phyloP scores from a whole-genome alignment of 768 basidiomycete genomes.

The Calocera viscosa region DNA sequence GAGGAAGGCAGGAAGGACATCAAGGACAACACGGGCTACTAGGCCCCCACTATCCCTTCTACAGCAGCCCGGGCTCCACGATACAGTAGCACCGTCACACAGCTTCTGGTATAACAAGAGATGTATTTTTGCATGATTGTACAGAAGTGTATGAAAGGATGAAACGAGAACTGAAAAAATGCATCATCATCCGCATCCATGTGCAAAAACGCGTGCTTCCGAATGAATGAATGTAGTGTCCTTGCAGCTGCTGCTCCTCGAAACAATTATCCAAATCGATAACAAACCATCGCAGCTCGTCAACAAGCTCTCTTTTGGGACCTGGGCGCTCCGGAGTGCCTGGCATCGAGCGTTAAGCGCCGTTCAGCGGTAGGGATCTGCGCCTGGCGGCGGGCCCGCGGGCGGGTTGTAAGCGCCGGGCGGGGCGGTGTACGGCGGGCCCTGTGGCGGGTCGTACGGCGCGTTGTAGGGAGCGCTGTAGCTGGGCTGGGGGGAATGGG shows the following conservation, averaged over 20 bases:
- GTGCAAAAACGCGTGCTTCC: too few relatives aligned
- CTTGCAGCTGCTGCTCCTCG: not conserved
- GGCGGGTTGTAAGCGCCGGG: too few relatives aligned
- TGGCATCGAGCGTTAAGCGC: not conserved
- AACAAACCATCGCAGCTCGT: too few relatives aligned
- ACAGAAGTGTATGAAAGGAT: not conserved
- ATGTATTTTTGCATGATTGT: constrained; percentile 8
- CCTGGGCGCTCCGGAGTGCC: too few relatives aligned
- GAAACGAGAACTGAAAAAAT: not conserved
- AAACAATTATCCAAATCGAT: too few relatives aligned
- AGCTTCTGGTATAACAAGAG: not conserved
- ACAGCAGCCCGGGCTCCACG: not conserved
- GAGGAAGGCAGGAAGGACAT: constrained; percentile 26
- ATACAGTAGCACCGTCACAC: too few relatives aligned
- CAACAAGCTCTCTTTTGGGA: too few relatives aligned
- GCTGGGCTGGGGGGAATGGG: not conserved
- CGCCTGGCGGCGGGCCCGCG: not conserved
- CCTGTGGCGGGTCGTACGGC: not conserved
- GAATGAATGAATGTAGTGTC: too few relatives aligned
- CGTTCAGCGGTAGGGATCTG: not conserved
- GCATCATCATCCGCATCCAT: too few relatives aligned
- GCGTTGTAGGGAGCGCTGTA: not conserved
- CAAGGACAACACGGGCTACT: not conserved
- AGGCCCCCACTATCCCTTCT: not conserved
- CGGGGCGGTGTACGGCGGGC: not conserved